Base-by-base conservation (phyloP, 2,329 filamentous ascomycete species). In the Immersiporthe knoxdaviesiana region DNA sequence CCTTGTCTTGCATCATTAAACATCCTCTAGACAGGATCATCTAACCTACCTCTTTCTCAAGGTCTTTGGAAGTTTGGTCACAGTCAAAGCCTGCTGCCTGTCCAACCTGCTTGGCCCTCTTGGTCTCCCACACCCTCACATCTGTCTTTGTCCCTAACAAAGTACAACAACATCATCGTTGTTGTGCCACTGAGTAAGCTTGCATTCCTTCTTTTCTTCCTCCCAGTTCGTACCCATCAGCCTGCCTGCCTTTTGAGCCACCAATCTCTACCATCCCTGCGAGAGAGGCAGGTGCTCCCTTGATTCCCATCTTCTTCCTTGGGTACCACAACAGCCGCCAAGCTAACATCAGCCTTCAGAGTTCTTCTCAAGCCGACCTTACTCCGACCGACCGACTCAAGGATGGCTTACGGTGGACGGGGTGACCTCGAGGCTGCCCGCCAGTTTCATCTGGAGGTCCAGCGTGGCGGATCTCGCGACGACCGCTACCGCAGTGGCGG, bases 381-480 rank as follows among this genome's bases (percentile, higher is more conserved):
- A 10, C 30, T 21, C 30, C 56, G 32, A 59, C 24, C 56, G 32
- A 59, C 24, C 10, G n/a, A 7, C 7, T n/a, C 3, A 12, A 50
- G 11, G 39, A 63, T 63, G 60, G 14, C 60, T 27, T 30, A 41
- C 27, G 37, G n/a, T 27, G 50, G 35, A 30, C 18, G 63, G 27
- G 50, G 63, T n/a, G 63, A 65, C 24, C n/a, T 65, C 27, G 24
- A 56, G 16, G 63, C 63, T 18, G 63, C 63, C 18, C 32, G 52
- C 10, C 50, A 56, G 6, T 65, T 58, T 14, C 50, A 41, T 21
- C 21, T 37, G 11, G 30, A 65, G 21, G 32, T 65, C 3, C 50
- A 41, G 44, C 61, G 32, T 6, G 47, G 50, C 35, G 30, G 4
- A 12, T 16, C 58, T 47, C 47, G 32, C 37, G 14, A 41, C 37